Conservation (phyloP, 176 grass and related monocot genomes). For the Oryza rufipogon region DNA sequence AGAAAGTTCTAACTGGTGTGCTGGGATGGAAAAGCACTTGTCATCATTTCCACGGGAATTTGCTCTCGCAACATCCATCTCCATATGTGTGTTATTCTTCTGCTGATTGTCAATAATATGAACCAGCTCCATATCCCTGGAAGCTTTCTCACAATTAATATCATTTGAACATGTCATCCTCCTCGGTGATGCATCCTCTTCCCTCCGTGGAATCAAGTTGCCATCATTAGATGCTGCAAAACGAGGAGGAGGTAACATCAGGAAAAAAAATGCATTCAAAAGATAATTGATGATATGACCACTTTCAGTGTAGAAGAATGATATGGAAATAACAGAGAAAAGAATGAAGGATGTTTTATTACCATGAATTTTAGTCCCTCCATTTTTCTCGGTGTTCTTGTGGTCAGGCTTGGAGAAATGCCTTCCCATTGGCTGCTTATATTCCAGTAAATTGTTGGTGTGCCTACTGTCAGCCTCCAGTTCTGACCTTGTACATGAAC, state of each 20-base stretch:
- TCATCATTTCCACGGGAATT: slow-evolving; percentile 34
- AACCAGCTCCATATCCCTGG: slow-evolving; percentile 47
- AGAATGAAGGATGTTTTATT: neutral
- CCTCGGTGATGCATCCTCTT: slow-evolving; percentile 28
- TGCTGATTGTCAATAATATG: slow-evolving; percentile 50
- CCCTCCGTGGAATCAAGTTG: slow-evolving; percentile 25
- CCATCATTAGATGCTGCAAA: slow-evolving; percentile 40
- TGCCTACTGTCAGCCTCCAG: slow-evolving; percentile 84
- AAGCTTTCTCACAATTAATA: slow-evolving; percentile 39
- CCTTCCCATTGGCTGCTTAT: slow-evolving; percentile 37
- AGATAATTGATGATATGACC: neutral
- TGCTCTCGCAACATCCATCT: slow-evolving; percentile 35
- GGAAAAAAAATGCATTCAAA: slow-evolving; percentile 10
- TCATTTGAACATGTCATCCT: slow-evolving; percentile 30
- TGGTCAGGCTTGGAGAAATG: slow-evolving; percentile 22
- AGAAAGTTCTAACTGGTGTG: slow-evolving; percentile 75
- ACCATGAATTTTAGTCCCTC: slow-evolving; percentile 36
- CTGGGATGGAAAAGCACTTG: slow-evolving; percentile 41
- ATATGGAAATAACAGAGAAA: neutral
- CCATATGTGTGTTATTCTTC: slow-evolving; percentile 2
- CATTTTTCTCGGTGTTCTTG: slow-evolving; percentile 5
- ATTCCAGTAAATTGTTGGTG: slow-evolving; percentile 47
- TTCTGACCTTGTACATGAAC: slow-evolving; percentile 95
- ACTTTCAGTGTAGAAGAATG: neutral
- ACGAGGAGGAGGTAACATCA: slow-evolving; percentile 40